Base-by-base conservation (phyloP, 2,329 filamentous ascomycete genomes). In the Sporothrix globosa region DNA sequence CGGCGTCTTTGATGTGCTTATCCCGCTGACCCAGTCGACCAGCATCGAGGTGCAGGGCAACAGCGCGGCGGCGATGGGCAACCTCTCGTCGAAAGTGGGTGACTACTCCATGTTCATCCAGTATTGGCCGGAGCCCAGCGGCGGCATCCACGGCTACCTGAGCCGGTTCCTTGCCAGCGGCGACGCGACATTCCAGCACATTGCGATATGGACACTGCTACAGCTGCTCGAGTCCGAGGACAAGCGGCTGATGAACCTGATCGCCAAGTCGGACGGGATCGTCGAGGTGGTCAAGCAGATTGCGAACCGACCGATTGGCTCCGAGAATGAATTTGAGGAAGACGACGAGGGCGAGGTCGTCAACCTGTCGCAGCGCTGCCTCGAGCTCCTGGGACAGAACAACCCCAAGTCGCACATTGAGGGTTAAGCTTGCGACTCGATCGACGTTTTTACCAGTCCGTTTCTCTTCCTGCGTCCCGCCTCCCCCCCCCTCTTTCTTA, bases 11-110 rank as follows among this genome's bases (percentile, higher is more conserved):
- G 96, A 97, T 77, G 94, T 98, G 14, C 83, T 99, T 70, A 98
- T 99, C 71, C 96, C 96, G 30, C 84, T 99, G 71, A 99, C 96
- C 0, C 93, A 96, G 77, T 97, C 95, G 0, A 90, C 94, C 71
- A 98, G 95, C 79, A 97, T 99, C 68, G 96, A 99, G 79, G 96
- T 99, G 0, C 96, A 99, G 80, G 96, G 96, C 54, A 99, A 99
- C 81, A 98, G 96, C 79, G 96, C 96, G 58, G 96, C 96, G 27
- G 96, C 96, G 30, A 83, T 99, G 67, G 96, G 96, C 68, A 99
- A 99, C 78, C 83, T 99, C 30, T 98, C 95, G 5, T 97, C 94
- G 1, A 99, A 99, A 88, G 94, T 99, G 71, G 94, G 93, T 73
- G 94, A 99, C 78, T 99, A 99, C 81, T 91, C 92, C 1, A 96